Base-by-base conservation (phyloP, 108 stramenopile genomes). In the Nitzschia inconspicua region DNA sequence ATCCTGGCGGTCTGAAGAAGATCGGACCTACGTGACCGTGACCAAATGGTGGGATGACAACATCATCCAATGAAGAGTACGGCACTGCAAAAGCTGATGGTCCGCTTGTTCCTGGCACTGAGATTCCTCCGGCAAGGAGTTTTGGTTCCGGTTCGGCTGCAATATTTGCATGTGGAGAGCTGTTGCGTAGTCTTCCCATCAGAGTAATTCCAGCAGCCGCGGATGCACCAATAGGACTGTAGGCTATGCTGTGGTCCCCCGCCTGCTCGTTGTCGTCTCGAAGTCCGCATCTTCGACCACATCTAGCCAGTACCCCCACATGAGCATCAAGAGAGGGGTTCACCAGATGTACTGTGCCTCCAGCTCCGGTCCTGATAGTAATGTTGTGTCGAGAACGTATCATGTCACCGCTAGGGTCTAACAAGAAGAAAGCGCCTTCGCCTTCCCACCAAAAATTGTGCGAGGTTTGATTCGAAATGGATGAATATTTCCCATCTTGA, bases 381-480 rank as follows among this genome's bases (percentile, higher is more conserved):
- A 88, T 76, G 64, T 89, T 89, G 51, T 93, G 82, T 31, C 75
- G 59, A 25, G 91, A 85, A 10, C 60, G 76, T 29, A 88, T 76
- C n/a, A 89, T 60, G 32, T 80, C 55, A 0, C 91, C 86, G 3
- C 71, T 35, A 40, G 70, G 74, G 30, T 80, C 81, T 20, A 73
- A 65, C 53, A 76, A 65, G 63, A 79, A 86, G 44, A 80, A 92
- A 16, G 70, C 68, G 4, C 80, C 82, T 44, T 73, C 76, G 13
- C 80, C 81, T 50, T 82, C 82, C 87, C 87, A 92, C 81, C 81
- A 82, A 23, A 75, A 60, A 53, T 83, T 71, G 26, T 58, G 28
- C 1, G 66, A 64, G 44, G 42, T 68, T 10, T 19, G 40, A 22
- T 44, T 27, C 4, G 35, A 18, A 5, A 56, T 26, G 40, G 39